phyloP scores from a whole-genome alignment of 1,139 yeast genomes.

The Candida freyschussii region DNA sequence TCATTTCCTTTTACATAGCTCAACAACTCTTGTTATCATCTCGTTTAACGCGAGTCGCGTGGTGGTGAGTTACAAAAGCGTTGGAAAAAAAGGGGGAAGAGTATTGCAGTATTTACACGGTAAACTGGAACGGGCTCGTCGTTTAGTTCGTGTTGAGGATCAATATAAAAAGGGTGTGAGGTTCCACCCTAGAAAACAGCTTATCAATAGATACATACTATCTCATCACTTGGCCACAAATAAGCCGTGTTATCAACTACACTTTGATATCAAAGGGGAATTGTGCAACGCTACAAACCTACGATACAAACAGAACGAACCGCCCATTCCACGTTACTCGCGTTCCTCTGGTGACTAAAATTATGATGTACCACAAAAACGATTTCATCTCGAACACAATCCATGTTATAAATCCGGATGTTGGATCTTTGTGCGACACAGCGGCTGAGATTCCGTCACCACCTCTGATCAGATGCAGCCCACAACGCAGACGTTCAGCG shows the following conservation, averaged over 20 bases:
- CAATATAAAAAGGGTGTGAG: slow-evolving; percentile 1
- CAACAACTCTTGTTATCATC: slow-evolving; percentile 1
- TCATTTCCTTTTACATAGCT: slow-evolving; percentile 2
- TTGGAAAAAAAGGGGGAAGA: slow-evolving; percentile 7
- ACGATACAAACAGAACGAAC: background rate
- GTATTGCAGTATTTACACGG: background rate
- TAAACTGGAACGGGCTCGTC: background rate
- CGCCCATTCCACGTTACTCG: slow-evolving; percentile 1
- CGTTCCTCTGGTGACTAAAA: no score
- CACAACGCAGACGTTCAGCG: slow-evolving; percentile 6
- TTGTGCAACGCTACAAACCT: background rate
- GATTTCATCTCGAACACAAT: slow-evolving; percentile 14
- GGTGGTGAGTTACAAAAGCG: no score
- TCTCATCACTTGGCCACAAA: background rate
- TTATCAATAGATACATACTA: background rate
- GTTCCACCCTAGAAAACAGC: background rate
- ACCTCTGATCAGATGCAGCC: slow-evolving; percentile 1
- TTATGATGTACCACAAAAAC: slow-evolving; percentile 10
- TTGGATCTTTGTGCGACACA: slow-evolving; percentile 14
- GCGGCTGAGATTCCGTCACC: background rate
- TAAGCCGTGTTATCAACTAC: background rate
- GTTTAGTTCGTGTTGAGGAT: slow-evolving; percentile 1
- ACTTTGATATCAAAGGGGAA: background rate
- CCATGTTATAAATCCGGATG: slow-evolving; percentile 15
- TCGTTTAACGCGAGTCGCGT: no score